A percentile compares a stretch with the other conserved stretches of the same genome.
phyloP scores from a whole-genome alignment of 169 alveolate genomes.

The Plasmodium relictum region DNA sequence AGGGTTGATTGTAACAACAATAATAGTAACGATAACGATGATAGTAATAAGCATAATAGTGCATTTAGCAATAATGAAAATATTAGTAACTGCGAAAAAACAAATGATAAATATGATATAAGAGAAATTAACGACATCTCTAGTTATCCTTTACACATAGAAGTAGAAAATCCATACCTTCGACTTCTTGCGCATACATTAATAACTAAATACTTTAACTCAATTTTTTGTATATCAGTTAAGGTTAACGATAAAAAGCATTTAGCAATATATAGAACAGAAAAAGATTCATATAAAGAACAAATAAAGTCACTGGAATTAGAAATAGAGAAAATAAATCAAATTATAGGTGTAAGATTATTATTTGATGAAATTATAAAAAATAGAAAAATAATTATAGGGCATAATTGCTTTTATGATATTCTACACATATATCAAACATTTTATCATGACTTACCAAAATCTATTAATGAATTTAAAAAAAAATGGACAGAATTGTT shows the following conservation, averaged over 20 bases:
- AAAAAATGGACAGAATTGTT: conserved; percentile 85
- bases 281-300: conserved; percentile 83
- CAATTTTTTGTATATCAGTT: conserved; percentile 85
- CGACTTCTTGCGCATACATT: conserved; percentile 90
- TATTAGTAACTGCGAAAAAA: neutral
- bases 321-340: conserved; percentile 82
- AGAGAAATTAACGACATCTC: conserved; percentile 5
- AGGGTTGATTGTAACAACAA: neutral
- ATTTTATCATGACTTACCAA: conserved; percentile 89
- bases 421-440: conserved; percentile 90
- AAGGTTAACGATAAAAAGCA: conserved; percentile 82
- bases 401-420: conserved; percentile 93
- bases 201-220: conserved; percentile 88
- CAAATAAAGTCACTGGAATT: conserved; percentile 77
- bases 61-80: neutral
- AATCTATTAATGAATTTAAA: conserved; percentile 85
- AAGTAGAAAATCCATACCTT: conserved; percentile 89
- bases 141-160: conserved; percentile 85
- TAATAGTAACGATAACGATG: neutral
- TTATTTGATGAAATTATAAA: conserved; percentile 86
- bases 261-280: conserved; percentile 85
- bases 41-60: neutral
- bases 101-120: neutral
- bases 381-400: conserved; percentile 84
- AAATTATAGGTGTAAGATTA: conserved; percentile 88